Percentiles rank a stretch among this genome's conserved stretches.
Conservation (phyloP, 2,329 filamentous ascomycete genomes). For the Penicillium verrucosum region DNA sequence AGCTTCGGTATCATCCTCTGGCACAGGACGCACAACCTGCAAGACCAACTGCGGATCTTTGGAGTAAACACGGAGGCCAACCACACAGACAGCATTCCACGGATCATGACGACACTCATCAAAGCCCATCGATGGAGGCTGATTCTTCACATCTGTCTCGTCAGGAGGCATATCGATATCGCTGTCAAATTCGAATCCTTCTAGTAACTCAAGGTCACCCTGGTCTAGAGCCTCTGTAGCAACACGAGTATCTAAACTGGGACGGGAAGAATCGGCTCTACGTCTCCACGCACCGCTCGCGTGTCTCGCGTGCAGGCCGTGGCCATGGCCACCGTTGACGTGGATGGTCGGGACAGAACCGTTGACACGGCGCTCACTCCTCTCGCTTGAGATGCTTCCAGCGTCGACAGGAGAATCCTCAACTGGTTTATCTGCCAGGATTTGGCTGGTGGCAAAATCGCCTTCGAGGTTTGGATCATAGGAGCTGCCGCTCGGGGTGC, state of each 20-base stretch:
- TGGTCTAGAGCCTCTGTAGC: conserved; percentile 20
- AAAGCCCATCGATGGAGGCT: neutral
- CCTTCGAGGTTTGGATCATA: conserved; percentile 5
- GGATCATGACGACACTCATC: conserved; percentile 35
- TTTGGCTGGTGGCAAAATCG: conserved; percentile 11
- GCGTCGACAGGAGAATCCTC: conserved; percentile 27
- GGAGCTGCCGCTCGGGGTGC: conserved; percentile 6
- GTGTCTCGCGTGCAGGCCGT: conserved; percentile 21
- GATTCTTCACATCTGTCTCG: conserved; percentile 18
- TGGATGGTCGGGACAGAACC: conserved; percentile 29
- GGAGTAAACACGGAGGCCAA: conserved; percentile 58
- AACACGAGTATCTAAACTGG: conserved; percentile 28
- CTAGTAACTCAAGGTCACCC: conserved; percentile 36
- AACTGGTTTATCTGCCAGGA: conserved; percentile 24
- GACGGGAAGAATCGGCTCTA: conserved; percentile 20
- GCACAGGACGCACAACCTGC: conserved; percentile 49
- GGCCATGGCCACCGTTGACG: conserved; percentile 21
- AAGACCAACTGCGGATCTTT: conserved; percentile 51
- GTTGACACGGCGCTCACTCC: conserved; percentile 15
- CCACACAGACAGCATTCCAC: conserved; percentile 61
- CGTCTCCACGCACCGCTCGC: conserved; percentile 9
- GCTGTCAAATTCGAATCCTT: conserved; percentile 44
- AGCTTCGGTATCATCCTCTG: conserved; percentile 39
- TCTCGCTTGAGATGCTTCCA: conserved; percentile 19
- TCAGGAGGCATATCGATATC: conserved; percentile 42